Evolutionary conservation across 805 yeast genomes (phyloP).

Genomic region (Pichia heedii): DNA sequence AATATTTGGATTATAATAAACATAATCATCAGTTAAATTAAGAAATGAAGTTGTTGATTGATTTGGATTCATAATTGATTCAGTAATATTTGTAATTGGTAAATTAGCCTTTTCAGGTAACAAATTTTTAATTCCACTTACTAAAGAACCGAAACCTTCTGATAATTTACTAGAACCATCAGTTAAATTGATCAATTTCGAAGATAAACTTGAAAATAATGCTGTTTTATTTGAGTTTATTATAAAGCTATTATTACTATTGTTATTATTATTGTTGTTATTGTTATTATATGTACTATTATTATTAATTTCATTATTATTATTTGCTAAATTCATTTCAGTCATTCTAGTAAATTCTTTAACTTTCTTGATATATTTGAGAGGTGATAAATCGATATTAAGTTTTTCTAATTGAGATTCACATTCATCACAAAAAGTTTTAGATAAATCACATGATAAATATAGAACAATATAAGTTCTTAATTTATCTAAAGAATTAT

Average conservation of each 20-base stretch:
- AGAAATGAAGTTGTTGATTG: slow-evolving; percentile 54
- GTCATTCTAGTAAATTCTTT: slow-evolving; percentile 64
- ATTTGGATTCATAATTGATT: slow-evolving; percentile 80
- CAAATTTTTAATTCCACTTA: slow-evolving; percentile 78
- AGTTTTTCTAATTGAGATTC: slow-evolving; percentile 49
- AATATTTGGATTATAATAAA: slow-evolving; percentile 79
- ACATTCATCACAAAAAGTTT: slow-evolving; percentile 44
- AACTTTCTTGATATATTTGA: slow-evolving; percentile 67
- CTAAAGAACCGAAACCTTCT: slow-evolving; percentile 83
- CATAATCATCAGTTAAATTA: slow-evolving; percentile 76
- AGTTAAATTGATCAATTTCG: slow-evolving; percentile 69
- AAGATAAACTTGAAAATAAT: slow-evolving; percentile 62
- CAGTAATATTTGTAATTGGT: slow-evolving; percentile 86
- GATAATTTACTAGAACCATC: slow-evolving; percentile 60
- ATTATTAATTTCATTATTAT: not conserved
- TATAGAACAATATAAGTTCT: slow-evolving; percentile 81
- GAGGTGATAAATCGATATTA: slow-evolving; percentile 54
- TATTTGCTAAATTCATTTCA: slow-evolving; percentile 11
- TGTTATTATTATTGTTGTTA: slow-evolving; percentile 16
- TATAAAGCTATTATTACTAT: slow-evolving; percentile 24
- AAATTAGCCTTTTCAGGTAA: slow-evolving; percentile 82
- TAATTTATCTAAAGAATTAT: slow-evolving; percentile 59
- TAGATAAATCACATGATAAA: slow-evolving; percentile 43
- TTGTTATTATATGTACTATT: slow-evolving; percentile 25
- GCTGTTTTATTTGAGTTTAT: slow-evolving; percentile 28